These are phyloP conservation scores for Tylopilus intermedius DNA, from an alignment of 768 basidiomycete genomes.

Conservation along the genomic window DNA sequence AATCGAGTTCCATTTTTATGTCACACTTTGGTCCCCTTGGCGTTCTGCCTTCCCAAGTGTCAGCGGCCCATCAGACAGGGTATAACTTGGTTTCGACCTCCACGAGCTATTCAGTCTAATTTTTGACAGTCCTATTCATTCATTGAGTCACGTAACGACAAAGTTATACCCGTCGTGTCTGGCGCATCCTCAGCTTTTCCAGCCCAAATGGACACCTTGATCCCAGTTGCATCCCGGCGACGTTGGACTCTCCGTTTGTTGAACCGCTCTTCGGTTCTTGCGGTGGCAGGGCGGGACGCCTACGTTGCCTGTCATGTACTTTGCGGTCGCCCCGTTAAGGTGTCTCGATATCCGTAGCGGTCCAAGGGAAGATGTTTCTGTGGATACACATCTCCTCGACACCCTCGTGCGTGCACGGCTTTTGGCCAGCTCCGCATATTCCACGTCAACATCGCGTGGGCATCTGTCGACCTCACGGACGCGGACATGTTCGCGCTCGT, in stretches of 20 bases:
- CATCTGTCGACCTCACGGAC: slow-evolving; percentile 1
- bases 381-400: not conserved
- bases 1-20: too few relatives aligned
- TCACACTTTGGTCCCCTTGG: not conserved
- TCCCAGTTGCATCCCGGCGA: not conserved
- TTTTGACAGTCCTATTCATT: not conserved
- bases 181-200: not conserved
- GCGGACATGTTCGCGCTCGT: not conserved
- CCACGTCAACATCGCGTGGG: slow-evolving; percentile 2
- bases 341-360: not conserved
- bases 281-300: slow-evolving; percentile 1
- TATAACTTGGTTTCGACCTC: not conserved
- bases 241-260: not conserved
- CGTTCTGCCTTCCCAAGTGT: not conserved
- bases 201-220: not conserved
- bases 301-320: not conserved
- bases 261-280: slow-evolving; percentile 4
- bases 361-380: not conserved
- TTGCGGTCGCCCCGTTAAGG: not conserved
- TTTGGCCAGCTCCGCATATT: not conserved
- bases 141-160: not conserved
- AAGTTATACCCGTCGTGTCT: slow-evolving; percentile 2
- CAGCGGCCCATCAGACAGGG: not conserved
- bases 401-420: not conserved
- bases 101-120: not conserved